Conservation (phyloP, 345 rosid species). For the Lepidium aucheri region DNA sequence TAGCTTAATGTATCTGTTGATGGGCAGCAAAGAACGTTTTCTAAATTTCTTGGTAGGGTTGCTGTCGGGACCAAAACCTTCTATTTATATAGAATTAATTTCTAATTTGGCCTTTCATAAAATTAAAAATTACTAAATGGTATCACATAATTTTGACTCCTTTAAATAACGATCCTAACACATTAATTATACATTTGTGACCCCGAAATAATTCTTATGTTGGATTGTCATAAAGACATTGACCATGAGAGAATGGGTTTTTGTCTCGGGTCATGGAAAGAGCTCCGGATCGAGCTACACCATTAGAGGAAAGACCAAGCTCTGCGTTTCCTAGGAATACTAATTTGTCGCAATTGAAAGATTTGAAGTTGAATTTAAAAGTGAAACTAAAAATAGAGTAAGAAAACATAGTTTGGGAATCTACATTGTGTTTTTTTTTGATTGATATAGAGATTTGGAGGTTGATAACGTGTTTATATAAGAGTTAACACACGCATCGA, state of each 20-base stretch:
- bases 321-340: conserved; percentile 22
- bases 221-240: conserved; percentile 14
- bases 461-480: conserved; percentile 4
- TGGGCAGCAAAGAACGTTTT: too few species aligned
- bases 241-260: conserved; percentile 22
- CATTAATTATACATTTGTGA: too few species aligned
- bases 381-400: background rate
- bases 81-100: too few species aligned
- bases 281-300: conserved; percentile 13
- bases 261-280: conserved; percentile 24
- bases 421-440: background rate
- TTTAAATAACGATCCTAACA: too few species aligned
- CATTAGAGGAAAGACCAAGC: conserved; percentile 23
- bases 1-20: too few species aligned
- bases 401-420: too few species aligned
- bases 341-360: conserved; percentile 12
- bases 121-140: too few species aligned
- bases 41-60: too few species aligned
- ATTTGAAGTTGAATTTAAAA: conserved; percentile 16
- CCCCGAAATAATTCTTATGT: too few species aligned
- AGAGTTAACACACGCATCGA: conserved; percentile 14
- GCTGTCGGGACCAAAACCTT: too few species aligned
- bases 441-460: background rate
- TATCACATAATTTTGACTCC: too few species aligned
- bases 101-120: too few species aligned